These are phyloP conservation scores for Turnera subulata DNA, from an alignment of 345 rosid species.

Conservation along the genomic window DNA sequence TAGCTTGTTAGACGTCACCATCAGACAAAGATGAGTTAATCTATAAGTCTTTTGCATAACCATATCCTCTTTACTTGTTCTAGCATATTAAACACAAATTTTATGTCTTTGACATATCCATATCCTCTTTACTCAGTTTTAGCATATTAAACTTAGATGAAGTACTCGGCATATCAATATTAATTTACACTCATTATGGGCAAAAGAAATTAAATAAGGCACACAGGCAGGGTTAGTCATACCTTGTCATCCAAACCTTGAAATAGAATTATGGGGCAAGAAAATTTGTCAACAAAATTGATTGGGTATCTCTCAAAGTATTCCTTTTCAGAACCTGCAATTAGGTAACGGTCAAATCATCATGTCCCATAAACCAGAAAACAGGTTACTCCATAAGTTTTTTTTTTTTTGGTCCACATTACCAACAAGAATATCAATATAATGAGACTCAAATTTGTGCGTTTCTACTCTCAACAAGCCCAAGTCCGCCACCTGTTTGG, in stretches of 20 bases:
- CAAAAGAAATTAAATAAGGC: not conserved
- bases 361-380: conserved; percentile 7
- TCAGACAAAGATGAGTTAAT: too few species aligned
- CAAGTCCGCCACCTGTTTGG: conserved; percentile 72
- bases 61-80: too few species aligned
- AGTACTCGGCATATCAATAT: too few species aligned
- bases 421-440: conserved; percentile 93
- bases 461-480: conserved; percentile 77
- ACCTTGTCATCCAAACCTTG: conserved; percentile 98
- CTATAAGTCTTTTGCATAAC: too few species aligned
- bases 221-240: not conserved
- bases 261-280: conserved; percentile 91
- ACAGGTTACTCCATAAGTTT: not conserved
- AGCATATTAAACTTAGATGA: too few species aligned
- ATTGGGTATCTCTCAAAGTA: conserved; percentile 79
- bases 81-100: too few species aligned
- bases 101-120: too few species aligned
- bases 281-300: conserved; percentile 75
- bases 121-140: too few species aligned
- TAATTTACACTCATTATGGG: too few species aligned
- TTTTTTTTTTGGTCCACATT: conserved; percentile 23
- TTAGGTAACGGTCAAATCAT: conserved; percentile 11
- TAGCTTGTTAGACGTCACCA: too few species aligned
- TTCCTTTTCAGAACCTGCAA: conserved; percentile 66
- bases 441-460: conserved; percentile 86